phyloP scores from a whole-genome alignment of 352 stramenopile genomes.

The Phytophthora hibernalis region DNA sequence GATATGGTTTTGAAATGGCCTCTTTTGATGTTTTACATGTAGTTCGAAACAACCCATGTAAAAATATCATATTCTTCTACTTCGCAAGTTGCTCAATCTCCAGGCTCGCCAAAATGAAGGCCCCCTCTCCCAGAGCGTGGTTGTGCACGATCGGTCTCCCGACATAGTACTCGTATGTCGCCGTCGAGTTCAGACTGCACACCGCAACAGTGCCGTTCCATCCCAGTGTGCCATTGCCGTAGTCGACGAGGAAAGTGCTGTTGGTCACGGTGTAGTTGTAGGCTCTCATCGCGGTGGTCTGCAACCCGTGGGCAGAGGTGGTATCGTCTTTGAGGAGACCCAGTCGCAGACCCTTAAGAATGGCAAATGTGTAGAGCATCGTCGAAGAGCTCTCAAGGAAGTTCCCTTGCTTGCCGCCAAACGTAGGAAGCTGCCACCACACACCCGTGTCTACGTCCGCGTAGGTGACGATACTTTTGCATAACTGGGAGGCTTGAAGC shows the following conservation, averaged over 20 bases:
- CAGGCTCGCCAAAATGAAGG: constrained; percentile 34
- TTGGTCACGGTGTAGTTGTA: constrained; percentile 35
- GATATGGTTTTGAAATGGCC: no score
- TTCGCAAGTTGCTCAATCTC: constrained; percentile 31
- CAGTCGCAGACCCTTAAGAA: constrained; percentile 38
- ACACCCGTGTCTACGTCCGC: constrained; percentile 26
- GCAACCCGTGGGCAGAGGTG: constrained; percentile 1
- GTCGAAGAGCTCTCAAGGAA: constrained; percentile 43
- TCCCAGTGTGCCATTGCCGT: constrained; percentile 24
- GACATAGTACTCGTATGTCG: constrained; percentile 40
- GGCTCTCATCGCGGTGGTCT: constrained; percentile 20
- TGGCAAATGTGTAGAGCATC: constrained; percentile 43
- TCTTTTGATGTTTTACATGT: no score
- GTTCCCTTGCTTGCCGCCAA: constrained; percentile 30
- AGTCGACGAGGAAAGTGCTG: constrained; percentile 27
- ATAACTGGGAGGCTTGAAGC: constrained; percentile 25
- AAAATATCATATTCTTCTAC: no score
- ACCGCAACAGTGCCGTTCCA: constrained; percentile 39
- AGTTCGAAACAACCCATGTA: no score
- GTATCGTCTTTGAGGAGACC: constrained; percentile 32
- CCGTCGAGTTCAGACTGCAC: constrained; percentile 40
- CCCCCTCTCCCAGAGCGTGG: constrained; percentile 31
- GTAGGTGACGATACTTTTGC: constrained; percentile 27
- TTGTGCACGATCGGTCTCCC: constrained; percentile 30
- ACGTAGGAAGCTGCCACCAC: constrained; percentile 39